Evolutionary conservation across 2,329 filamentous ascomycete species (phyloP).

Genomic region (Ophiocordyceps sinensis): DNA sequence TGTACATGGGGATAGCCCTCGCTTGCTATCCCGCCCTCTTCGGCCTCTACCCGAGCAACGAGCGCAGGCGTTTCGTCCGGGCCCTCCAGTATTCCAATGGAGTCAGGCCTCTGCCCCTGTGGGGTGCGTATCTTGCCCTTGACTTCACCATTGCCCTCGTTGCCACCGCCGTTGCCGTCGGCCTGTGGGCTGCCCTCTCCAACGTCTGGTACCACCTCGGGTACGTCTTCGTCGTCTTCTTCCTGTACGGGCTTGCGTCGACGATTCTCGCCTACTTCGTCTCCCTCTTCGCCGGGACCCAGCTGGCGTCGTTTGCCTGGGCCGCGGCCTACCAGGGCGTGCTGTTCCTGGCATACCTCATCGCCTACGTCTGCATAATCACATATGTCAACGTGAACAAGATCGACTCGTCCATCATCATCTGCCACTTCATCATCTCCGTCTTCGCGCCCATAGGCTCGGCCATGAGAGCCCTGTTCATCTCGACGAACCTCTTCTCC

Average conservation of each 20-base stretch:
- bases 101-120: constrained; percentile 66
- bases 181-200: constrained; percentile 52
- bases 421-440: constrained; percentile 64
- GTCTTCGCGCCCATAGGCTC: constrained; percentile 65
- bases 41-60: constrained; percentile 74
- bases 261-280: constrained; percentile 67
- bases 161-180: constrained; percentile 49
- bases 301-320: constrained; percentile 74
- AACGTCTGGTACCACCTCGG: constrained; percentile 62
- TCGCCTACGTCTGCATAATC: constrained; percentile 56
- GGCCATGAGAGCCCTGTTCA: constrained; percentile 57
- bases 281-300: constrained; percentile 64
- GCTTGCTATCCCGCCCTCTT: constrained; percentile 75
- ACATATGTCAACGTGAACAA: constrained; percentile 58
- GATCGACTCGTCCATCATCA: constrained; percentile 51
- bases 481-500: constrained; percentile 73
- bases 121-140: constrained; percentile 70
- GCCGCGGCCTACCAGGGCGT: constrained; percentile 63
- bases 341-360: constrained; percentile 56
- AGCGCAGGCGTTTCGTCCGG: constrained; percentile 64
- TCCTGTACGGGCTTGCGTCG: constrained; percentile 67
- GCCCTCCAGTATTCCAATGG: constrained; percentile 87
- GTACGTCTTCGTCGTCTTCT: constrained; percentile 70
- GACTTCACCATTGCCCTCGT: constrained; percentile 61
- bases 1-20: constrained; percentile 71